These are phyloP conservation scores for Cocos nucifera DNA, from an alignment of 176 grass and related monocot genomes.

Conservation along the genomic window DNA sequence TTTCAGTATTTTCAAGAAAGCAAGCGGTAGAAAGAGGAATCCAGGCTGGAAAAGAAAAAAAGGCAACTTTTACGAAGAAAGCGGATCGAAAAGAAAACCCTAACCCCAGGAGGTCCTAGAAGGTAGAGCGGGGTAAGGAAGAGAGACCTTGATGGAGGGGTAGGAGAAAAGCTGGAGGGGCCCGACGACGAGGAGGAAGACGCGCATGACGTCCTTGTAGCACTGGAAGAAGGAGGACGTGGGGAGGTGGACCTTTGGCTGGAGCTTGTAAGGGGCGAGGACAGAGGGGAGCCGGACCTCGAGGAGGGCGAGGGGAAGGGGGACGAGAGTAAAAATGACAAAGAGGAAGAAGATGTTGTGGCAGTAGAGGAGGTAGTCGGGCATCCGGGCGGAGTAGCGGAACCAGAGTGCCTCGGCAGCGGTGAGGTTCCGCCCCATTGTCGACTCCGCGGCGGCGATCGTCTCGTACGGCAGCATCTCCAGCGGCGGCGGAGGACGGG, in stretches of 20 bases:
- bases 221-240: constrained; percentile 43
- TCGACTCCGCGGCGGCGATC: constrained; percentile 57
- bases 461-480: constrained; percentile 77
- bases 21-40: too few relatives aligned
- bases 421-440: constrained; percentile 55
- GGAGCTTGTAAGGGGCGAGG: constrained; percentile 61
- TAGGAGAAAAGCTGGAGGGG: constrained; percentile 69
- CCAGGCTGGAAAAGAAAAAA: too few relatives aligned
- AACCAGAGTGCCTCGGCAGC: constrained; percentile 54
- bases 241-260: constrained; percentile 57
- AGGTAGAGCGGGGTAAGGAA: not conserved
- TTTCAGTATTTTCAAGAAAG: too few relatives aligned
- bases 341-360: constrained; percentile 80
- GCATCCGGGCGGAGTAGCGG: constrained; percentile 39
- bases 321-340: constrained; percentile 56
- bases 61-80: too few relatives aligned
- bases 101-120: not conserved
- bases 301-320: constrained; percentile 74
- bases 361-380: constrained; percentile 61
- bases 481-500: not conserved
- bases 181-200: constrained; percentile 63
- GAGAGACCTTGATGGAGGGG: constrained; percentile 64
- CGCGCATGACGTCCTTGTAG: constrained; percentile 60
- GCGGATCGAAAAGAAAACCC: constrained; percentile 2
- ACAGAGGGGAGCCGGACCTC: constrained; percentile 48